Base-by-base conservation (phyloP, 2,329 filamentous ascomycete genomes). In the Neonectria faginata region DNA sequence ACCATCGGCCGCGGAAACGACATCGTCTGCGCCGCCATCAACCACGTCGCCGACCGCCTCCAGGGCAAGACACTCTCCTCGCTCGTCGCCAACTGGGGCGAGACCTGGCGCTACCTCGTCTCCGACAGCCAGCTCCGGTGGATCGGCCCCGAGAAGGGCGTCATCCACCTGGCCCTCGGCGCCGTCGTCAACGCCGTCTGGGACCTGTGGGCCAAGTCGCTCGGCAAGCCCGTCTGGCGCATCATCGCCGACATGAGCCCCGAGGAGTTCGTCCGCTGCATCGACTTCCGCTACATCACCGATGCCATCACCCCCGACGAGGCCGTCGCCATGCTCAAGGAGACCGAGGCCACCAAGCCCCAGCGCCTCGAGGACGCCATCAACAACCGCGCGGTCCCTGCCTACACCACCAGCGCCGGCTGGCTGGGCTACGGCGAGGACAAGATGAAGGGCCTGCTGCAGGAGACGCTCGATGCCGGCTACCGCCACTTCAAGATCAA, bases 201-300 rank as follows among this genome's bases (percentile, higher is more conserved):
- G 94, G 94, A 97, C 79, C 87, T 97, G n/a, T 97, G 94, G 94
- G 93, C 92, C 59, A 97, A 97, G 83, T 86, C 86, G 2, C 87
- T 96, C 39, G 85, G 87, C 69, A 97, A 97, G 83, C 94, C 94
- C 3, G 92, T 97, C 14, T 97, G 94, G 94, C 87, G 89, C 64
- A 91, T 97, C 67, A 91, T 97, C 25, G 91, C 92, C 11, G 94
- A 97, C 71, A 97, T 97, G 92, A 90, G 86, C 3, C 93, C 94
- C 1, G 91, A 96, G 80, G 91, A 97, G 81, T 88, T 97, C 56
- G 93, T 97, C 56, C 81, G 85, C 64, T 95, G 94, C 81, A 94
- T 97, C 77, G 94, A 97, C 81, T 97, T 97, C 83, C 87, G 94
- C 54, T 97, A 97, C 81, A 97, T 97, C 79, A 96, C 92, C 25